Evolutionary conservation across 2,329 filamentous ascomycete species (phyloP), one percentile per base, ranked within the genome.

Genomic region (Ciborinia camelliae): DNA sequence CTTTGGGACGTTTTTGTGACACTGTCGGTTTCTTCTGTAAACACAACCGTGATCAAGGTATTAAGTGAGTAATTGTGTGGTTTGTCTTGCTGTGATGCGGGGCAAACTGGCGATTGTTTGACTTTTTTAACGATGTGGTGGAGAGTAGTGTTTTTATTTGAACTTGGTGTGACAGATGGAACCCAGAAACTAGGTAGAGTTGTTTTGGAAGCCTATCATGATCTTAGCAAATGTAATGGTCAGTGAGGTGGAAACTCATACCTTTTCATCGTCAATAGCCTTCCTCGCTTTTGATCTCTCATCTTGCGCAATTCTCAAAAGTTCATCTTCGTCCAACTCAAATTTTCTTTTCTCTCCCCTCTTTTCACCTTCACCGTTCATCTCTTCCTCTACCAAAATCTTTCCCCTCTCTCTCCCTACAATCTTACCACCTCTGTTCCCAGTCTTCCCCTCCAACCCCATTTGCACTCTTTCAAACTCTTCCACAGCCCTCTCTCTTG

Each of bases 161-260:
- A 84, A 0, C 82, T 81, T 0, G 92, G 92, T 0, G 90, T 96
- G 65, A 94, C 84, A 0, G 90, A 91, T 0, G 92, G 94, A 1
- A 94, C 89, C 95, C 94, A 98, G 78, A 98, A 98, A 0, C 92
- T 96, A 0, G 92, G 91, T 0, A 97, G 79, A 20, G 84, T 83
- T 1, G 86, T 84, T 76, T 89, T 90, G 10, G 84, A 81, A 3
- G 86, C 83, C 73, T 71, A 45, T 47, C 15, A 41, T n/a, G n/a
- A 53, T 15, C 35, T 48, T 30, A 69, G 39, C 26, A 63, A 45
- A 62, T 48, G 54, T 23, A 12, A 45, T 39, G 1, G 12, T 15
- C 12, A n/a, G 35, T 47, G 51, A 14, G 18, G 15, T 54, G 23
- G 58, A 28, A 64, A 2, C 67, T 1, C 69, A 51, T 71, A 87